Conservation (phyloP, 176 grass and related monocot genomes). For the Poa annua region DNA sequence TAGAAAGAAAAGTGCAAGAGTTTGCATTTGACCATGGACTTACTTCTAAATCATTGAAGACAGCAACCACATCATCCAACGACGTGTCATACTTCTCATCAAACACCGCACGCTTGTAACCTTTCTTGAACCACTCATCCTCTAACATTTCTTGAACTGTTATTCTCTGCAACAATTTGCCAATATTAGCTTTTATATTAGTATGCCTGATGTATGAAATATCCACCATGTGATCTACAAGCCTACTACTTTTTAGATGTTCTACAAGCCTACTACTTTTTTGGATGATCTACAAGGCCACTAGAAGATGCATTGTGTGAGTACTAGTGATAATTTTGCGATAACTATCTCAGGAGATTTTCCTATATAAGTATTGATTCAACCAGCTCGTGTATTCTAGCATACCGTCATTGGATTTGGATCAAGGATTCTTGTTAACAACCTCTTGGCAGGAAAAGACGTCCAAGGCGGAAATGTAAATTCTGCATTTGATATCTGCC, state of each 20-base stretch:
- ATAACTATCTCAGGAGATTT: slow-evolving; percentile 15
- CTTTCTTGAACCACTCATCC: slow-evolving; percentile 93
- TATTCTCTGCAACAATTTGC: slow-evolving; percentile 63
- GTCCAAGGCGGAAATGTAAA: slow-evolving; percentile 88
- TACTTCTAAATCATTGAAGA: slow-evolving; percentile 92
- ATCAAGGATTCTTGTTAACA: slow-evolving; percentile 91
- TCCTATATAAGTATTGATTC: neutral
- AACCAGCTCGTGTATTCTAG: slow-evolving; percentile 42
- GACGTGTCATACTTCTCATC: slow-evolving; percentile 74
- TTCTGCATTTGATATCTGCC: slow-evolving; percentile 80
- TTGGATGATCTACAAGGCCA: neutral
- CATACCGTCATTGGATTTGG: slow-evolving; percentile 83
- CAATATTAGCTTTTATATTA: slow-evolving; percentile 24
- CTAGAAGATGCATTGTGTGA: neutral
- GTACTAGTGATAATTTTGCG: neutral
- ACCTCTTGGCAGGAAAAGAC: slow-evolving; percentile 90
- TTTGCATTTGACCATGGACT: slow-evolving; percentile 33
- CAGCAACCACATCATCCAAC: slow-evolving; percentile 87
- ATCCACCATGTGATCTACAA: neutral
- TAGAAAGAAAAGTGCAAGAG: slow-evolving; percentile 17
- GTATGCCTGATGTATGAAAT: neutral
- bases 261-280: neutral
- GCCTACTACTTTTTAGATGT: neutral
- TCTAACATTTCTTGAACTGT: slow-evolving; percentile 89
- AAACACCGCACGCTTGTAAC: slow-evolving; percentile 74